Evolutionary conservation across 1,139 yeast genomes (phyloP).

Genomic region (Petasospora fabianii): DNA sequence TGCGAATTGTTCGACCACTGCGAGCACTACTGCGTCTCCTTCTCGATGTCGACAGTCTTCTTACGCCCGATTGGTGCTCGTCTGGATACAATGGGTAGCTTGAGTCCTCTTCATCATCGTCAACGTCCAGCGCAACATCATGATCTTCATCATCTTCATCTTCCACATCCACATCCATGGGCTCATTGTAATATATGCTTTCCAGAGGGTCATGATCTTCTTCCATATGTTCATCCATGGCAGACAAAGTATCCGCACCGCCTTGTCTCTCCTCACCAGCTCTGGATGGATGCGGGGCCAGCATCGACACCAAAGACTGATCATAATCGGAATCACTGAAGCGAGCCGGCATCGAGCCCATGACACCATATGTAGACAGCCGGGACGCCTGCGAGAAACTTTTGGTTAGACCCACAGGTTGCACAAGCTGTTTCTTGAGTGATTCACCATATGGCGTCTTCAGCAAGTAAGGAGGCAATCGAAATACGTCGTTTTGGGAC

Average conservation of each 20-base stretch:
- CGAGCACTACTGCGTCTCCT: conserved; percentile 4
- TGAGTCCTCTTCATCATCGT: conserved; percentile 5
- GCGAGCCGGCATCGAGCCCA: conserved; percentile 25
- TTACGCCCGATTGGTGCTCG: neutral
- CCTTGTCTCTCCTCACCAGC: conserved; percentile 3
- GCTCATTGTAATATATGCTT: conserved; percentile 15
- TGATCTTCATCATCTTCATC: conserved; percentile 11
- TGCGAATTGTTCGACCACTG: neutral
- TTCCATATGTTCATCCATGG: no score
- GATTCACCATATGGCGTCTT: conserved; percentile 23
- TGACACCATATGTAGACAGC: conserved; percentile 20
- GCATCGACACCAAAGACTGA: conserved; percentile 12
- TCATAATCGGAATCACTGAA: conserved; percentile 16
- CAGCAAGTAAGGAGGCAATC: conserved; percentile 17
- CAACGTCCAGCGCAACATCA: conserved; percentile 10
- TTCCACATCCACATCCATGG: conserved; percentile 18
- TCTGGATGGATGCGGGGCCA: conserved; percentile 4
- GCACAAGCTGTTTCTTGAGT: conserved; percentile 11
- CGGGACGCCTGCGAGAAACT: conserved; percentile 10
- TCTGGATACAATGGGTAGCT: neutral
- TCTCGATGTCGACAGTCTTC: neutral
- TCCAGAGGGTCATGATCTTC: conserved; percentile 1
- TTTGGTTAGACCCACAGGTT: conserved; percentile 1
- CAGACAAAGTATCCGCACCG: neutral
- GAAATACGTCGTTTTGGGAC: conserved; percentile 1